These are phyloP conservation scores for Pseudogymnoascus pannorum DNA, from an alignment of 2,329 filamentous ascomycete species.

Conservation along the genomic window DNA sequence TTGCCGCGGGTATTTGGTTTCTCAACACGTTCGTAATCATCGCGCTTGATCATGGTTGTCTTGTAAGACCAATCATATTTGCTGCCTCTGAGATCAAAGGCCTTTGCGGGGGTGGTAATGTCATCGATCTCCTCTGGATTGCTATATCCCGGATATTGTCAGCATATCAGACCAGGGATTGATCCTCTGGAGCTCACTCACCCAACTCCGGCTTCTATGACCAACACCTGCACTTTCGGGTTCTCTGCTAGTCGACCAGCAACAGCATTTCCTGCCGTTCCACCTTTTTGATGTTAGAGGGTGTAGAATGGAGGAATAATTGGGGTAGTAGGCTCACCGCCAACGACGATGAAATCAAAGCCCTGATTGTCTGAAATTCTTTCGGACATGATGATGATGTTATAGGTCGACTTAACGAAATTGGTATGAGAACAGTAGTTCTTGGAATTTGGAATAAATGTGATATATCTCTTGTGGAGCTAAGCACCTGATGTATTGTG, in stretches of 20 bases:
- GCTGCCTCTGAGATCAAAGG: slow-evolving; percentile 46
- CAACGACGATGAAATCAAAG: slow-evolving; percentile 27
- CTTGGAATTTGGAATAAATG: neutral
- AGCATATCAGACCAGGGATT: slow-evolving; percentile 38
- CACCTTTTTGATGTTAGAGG: slow-evolving; percentile 16
- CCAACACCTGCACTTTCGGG: slow-evolving; percentile 37
- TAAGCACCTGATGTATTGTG: neutral
- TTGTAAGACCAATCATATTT: slow-evolving; percentile 56
- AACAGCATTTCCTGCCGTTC: slow-evolving; percentile 42
- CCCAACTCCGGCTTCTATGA: slow-evolving; percentile 40
- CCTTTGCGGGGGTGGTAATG: slow-evolving; percentile 45
- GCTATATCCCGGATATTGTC: slow-evolving; percentile 12
- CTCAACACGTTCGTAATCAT: slow-evolving; percentile 53
- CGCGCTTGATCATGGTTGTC: slow-evolving; percentile 51
- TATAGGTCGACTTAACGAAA: neutral
- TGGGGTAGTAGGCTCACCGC: slow-evolving; percentile 16
- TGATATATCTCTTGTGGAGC: neutral
- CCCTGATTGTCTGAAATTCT: neutral
- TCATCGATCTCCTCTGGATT: slow-evolving; percentile 43
- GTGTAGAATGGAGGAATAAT: neutral
- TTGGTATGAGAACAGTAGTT: neutral
- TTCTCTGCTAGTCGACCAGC: slow-evolving; percentile 46
- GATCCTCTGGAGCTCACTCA: slow-evolving; percentile 41
- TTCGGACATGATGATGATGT: slow-evolving; percentile 5
- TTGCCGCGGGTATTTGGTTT: slow-evolving; percentile 49